Evolutionary conservation across 2,329 filamentous ascomycete genomes (phyloP).

Genomic region (Colletotrichum tabaci): DNA sequence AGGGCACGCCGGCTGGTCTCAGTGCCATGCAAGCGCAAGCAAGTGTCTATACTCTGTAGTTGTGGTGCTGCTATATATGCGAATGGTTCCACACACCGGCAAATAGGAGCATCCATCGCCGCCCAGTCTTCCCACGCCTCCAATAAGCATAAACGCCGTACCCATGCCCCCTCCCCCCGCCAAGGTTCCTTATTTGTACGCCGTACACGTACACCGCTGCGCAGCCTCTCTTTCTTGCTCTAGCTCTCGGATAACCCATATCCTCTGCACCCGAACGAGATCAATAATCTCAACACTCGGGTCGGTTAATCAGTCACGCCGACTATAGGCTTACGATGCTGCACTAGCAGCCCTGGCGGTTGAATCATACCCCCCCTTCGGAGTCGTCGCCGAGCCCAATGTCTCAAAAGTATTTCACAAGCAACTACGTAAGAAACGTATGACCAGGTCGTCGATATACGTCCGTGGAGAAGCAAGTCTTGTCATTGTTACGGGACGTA

Average conservation of each 20-base stretch:
- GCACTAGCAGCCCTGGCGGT: not conserved
- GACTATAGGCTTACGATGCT: not conserved
- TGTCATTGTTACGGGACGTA: not conserved
- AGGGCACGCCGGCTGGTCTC: constrained; percentile 6
- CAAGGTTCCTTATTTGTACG: not conserved
- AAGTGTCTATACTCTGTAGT: no score
- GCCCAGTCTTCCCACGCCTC: constrained; percentile 12
- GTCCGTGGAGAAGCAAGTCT: not conserved
- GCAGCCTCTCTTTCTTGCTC: not conserved
- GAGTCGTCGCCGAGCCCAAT: not conserved
- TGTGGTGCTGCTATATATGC: not conserved
- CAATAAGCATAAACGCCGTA: constrained; percentile 27
- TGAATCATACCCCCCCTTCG: not conserved
- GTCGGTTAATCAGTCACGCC: not conserved
- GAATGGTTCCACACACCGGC: not conserved
- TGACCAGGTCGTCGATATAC: not conserved
- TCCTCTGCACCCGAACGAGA: not conserved
- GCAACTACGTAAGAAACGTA: no score
- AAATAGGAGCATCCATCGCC: constrained; percentile 5
- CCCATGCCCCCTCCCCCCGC: not conserved
- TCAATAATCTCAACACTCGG: not conserved
- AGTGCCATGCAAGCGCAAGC: not conserved
- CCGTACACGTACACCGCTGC: constrained; percentile 13
- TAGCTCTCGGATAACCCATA: not conserved
- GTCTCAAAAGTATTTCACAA: not conserved